Conservation (phyloP, 2,329 filamentous ascomycete genomes). For the Fusarium miscanthi region DNA sequence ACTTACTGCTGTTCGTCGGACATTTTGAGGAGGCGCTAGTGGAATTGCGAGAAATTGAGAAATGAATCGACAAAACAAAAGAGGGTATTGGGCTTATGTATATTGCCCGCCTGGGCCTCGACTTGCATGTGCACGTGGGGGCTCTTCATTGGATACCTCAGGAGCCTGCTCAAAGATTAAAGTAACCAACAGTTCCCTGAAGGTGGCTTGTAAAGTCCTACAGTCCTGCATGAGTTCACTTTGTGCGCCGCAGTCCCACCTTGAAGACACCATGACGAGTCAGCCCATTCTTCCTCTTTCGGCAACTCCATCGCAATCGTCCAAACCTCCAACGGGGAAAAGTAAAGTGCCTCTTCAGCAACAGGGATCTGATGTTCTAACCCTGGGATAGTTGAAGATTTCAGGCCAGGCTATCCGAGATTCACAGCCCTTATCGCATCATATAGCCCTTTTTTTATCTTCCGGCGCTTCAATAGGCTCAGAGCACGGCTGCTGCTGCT, state of each 20-base stretch:
- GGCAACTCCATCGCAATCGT: neutral
- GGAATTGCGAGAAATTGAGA: neutral
- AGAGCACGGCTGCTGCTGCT: neutral
- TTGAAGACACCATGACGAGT: neutral
- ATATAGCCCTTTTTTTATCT: neutral
- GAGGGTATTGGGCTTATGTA: neutral
- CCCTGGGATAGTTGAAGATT: neutral
- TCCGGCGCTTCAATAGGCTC: neutral
- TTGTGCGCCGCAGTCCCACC: neutral
- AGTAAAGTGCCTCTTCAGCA: neutral
- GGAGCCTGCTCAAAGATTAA: neutral
- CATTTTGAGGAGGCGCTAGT: neutral
- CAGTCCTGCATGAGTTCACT: neutral
- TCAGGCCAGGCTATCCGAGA: neutral
- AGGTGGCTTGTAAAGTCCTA: neutral
- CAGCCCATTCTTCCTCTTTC: neutral
- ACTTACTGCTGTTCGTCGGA: neutral
- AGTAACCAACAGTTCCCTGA: neutral
- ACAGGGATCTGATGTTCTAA: fast-evolving
- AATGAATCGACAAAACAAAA: neutral
- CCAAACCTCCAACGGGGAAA: neutral
- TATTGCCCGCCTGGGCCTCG: neutral
- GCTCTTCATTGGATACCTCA: neutral
- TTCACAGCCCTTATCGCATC: slow-evolving; percentile 4
- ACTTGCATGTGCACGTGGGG: neutral